Evolutionary conservation across 768 basidiomycete genomes (phyloP), one percentile per base, ranked within the genome.

Genomic region (Leccinum subtestaceum): DNA sequence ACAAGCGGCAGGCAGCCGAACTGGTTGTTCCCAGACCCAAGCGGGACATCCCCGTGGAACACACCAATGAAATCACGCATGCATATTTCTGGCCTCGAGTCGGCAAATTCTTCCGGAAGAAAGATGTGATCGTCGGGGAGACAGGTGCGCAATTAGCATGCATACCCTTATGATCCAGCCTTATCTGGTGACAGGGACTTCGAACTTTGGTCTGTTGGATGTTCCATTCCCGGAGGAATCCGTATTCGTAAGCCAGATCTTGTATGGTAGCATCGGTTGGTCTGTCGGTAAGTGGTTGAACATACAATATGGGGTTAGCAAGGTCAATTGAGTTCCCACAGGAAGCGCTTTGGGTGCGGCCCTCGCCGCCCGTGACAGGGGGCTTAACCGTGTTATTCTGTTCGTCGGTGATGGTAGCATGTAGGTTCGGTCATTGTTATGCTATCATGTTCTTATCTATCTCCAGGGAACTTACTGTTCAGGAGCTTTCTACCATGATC

Each of bases 181-280:
- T 45, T 36, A 59, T 13, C 9, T 4, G 11, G 12, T 55, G 4
- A 4, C 49, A 82, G 84, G 88, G 4, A 95, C 93, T 0, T 85
- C 91, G 12, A 87, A 79, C 60, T 97, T 96, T 69, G 95, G 95
- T 48, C 82, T 96, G 50, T 70, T 94, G 43, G 91, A 92, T 60
- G 81, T 93, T 31, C 85, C 87, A 2, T 74, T 96, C 11, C 95
- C 95, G 0, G 78, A 83, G n/a, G 79, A 84, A 48, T 76, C 86
- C 1, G 72, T 85, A 5, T 84, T 88, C 58, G 60, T 93, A 40
- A 84, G 80, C 60, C 93, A 95, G 73, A 84, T 96, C 53, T 75
- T 97, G 5, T 97, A 91, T 87, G 95, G 95, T 52, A 88, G 88
- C 59, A 97, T 98, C 63, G 95, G 95, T 0, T 97, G 89, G 88